Conservation (phyloP, 2,329 filamentous ascomycete species). For the Sclerotinia minor region DNA sequence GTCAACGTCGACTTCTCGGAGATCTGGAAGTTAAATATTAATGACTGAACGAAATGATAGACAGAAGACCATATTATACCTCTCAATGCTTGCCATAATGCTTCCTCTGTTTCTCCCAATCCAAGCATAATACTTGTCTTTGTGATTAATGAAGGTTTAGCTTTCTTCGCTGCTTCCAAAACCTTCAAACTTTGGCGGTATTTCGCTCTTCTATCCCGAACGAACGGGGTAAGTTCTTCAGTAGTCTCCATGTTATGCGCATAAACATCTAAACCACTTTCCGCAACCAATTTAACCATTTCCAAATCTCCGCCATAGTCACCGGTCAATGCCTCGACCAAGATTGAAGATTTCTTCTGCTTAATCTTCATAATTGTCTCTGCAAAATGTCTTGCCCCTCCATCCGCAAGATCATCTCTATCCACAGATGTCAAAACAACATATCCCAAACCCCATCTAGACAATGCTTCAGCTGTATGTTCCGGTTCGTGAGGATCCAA, state of each 20-base stretch:
- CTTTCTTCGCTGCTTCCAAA: conserved; percentile 76
- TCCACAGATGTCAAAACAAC: conserved; percentile 94
- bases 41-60: not conserved
- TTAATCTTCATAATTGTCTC: conserved; percentile 96
- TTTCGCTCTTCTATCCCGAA: conserved; percentile 84
- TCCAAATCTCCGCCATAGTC: conserved; percentile 85
- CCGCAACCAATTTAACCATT: conserved; percentile 81
- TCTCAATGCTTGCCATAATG: conserved; percentile 75
- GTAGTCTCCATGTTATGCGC: conserved; percentile 97
- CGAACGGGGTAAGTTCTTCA: conserved; percentile 83
- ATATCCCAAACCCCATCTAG: conserved; percentile 91
- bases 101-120: conserved; percentile 84
- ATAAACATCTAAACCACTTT: conserved; percentile 90
- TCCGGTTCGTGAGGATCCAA: conserved; percentile 96
- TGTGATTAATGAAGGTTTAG: conserved; percentile 78
- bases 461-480: conserved; percentile 90
- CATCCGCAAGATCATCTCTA: conserved; percentile 86
- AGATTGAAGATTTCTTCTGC: conserved; percentile 71
- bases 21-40: conserved; percentile 52
- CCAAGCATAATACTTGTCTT: conserved; percentile 99
- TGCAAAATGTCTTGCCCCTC: conserved; percentile 85
- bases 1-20: conserved; percentile 79
- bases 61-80: conserved; percentile 48
- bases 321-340: conserved; percentile 83
- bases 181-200: conserved; percentile 85